Evolutionary conservation across 2,329 filamentous ascomycete species (phyloP), one percentile per base, ranked within the genome.

Genomic region (Sporothrix phasma): DNA sequence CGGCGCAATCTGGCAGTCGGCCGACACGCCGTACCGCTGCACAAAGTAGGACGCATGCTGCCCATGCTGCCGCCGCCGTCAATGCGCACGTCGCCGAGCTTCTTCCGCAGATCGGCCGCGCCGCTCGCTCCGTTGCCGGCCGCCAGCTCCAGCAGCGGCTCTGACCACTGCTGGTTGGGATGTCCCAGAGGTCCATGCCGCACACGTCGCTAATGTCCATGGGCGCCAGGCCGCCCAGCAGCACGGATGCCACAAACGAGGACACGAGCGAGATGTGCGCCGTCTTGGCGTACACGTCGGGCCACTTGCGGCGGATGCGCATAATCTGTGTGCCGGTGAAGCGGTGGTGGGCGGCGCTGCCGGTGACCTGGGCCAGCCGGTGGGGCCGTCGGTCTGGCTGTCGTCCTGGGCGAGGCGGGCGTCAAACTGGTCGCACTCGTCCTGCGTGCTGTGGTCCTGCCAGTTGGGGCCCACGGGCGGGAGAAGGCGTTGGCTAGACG

Each of bases 291-390:
- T 97, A 97, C 69, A 91, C 88, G 4, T 89, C 83, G 0, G 93
- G 90, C 68, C 92, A 84, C 68, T 89, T 89, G 64, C 85, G 83
- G 69, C 88, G 87, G 74, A 97, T 92, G 13, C 92, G 85, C 75
- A 97, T 84, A 71, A 99, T 97, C 75, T 99, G 94, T 3, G 91
- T 89, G n/a, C 94, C 94, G 29, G 93, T 97, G 78, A 99, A 99
- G 67, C 94, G 88, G 78, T 97, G 94, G 77, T 99, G 94, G 3
- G 94, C 94, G 69, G 92, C 88, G 73, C 93, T 97, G 34, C 94
- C 94, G 10, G 94, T 97, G 22, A 84, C 85, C 61, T 88, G 76
- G 0, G 94, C 94, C 69, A 99, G 77, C 67, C 81, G 80, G 70
- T 88, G 81, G 2, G 79, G 6, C 80, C 80, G 0, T 89, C 89